Evolutionary conservation across 2,329 filamentous ascomycete genomes (phyloP).

Genomic region (Colletotrichum spinosum): DNA sequence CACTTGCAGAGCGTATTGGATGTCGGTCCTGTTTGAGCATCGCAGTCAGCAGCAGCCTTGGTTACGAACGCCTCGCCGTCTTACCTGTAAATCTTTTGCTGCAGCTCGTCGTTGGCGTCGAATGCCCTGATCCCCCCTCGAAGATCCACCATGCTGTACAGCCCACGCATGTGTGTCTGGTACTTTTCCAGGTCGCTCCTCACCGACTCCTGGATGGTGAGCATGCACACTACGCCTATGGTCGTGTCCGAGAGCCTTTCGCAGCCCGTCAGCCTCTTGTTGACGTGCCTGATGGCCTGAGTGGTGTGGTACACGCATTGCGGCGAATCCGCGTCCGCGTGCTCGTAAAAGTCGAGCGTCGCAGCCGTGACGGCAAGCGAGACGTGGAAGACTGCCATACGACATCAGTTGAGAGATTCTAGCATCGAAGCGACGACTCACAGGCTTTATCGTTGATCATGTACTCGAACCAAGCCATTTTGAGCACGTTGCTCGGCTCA

Average conservation of each 20-base stretch:
- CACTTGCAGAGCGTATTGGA: background rate
- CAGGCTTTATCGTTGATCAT: constrained; percentile 3
- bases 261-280: background rate
- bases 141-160: background rate
- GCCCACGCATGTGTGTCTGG: background rate
- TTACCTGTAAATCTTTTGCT: constrained; percentile 2
- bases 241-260: background rate
- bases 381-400: background rate
- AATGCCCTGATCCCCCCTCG: background rate
- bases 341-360: constrained; percentile 1
- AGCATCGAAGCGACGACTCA: background rate
- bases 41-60: background rate
- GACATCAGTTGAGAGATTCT: background rate
- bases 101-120: background rate
- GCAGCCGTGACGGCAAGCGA: background rate
- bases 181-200: background rate
- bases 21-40: background rate
- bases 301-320: background rate
- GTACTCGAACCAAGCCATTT: background rate
- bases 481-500: background rate
- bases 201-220: background rate
- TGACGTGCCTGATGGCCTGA: background rate
- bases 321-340: background rate
- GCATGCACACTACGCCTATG: background rate
- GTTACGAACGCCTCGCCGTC: too few relatives aligned